Evolutionary conservation across 2,329 filamentous ascomycete species (phyloP).

Genomic region (Hypoxylon sp.): DNA sequence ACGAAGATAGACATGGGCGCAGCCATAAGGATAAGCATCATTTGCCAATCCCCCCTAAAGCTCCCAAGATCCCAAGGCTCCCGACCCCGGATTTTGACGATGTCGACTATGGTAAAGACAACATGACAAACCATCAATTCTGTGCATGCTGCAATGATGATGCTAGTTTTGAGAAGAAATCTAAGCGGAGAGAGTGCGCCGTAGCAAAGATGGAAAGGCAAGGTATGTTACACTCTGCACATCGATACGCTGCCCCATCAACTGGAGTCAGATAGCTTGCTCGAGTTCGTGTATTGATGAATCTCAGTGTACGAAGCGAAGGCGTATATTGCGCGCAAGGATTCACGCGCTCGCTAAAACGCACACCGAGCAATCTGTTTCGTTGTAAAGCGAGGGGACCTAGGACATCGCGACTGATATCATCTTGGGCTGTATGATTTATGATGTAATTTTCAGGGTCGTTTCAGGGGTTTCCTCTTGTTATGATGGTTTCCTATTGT

Average conservation of each 20-base stretch:
- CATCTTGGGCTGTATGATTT: not conserved
- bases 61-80: slow-evolving; percentile 49
- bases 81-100: slow-evolving; percentile 51
- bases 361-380: slow-evolving; percentile 3
- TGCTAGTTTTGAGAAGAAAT: slow-evolving; percentile 12
- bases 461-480: not conserved
- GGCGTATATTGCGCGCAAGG: slow-evolving; percentile 46
- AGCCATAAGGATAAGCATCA: slow-evolving; percentile 26
- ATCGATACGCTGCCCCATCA: not conserved
- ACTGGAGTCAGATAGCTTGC: not conserved
- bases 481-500: not conserved
- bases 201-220: slow-evolving; percentile 50
- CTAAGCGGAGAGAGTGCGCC: slow-evolving; percentile 32
- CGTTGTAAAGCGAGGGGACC: slow-evolving; percentile 4
- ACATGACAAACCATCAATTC: slow-evolving; percentile 40
- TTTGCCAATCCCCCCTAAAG: slow-evolving; percentile 35
- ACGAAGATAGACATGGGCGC: slow-evolving; percentile 4
- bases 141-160: slow-evolving; percentile 47
- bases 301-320: slow-evolving; percentile 47
- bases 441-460: not conserved
- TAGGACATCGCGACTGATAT: slow-evolving; percentile 3
- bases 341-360: slow-evolving; percentile 38
- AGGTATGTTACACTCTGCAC: slow-evolving; percentile 35
- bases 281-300: slow-evolving; percentile 32
- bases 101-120: slow-evolving; percentile 27